phyloP scores from a whole-genome alignment of 495 filamentous ascomycete genomes.

The Apiosordaria backusii region DNA sequence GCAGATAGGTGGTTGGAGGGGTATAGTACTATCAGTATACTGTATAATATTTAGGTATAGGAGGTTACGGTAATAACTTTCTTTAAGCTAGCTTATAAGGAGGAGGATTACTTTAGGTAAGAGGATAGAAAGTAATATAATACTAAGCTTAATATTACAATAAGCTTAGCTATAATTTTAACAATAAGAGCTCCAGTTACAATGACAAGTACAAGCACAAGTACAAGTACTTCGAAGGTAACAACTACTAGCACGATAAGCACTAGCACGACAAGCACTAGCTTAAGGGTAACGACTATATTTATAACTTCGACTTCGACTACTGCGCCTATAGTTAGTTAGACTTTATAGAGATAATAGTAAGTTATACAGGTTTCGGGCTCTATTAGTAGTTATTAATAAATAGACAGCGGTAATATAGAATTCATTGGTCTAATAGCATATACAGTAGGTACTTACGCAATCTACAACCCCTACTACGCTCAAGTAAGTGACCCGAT shows the following conservation, averaged over 20 bases:
- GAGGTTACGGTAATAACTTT: conserved; percentile 47
- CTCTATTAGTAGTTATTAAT: background rate
- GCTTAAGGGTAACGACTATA: background rate
- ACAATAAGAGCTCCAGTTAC: conserved; percentile 5
- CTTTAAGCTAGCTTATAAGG: conserved; percentile 42
- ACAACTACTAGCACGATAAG: too few relatives aligned
- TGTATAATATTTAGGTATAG: conserved; percentile 50
- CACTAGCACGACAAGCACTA: conserved; percentile 2
- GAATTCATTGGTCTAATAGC: conserved; percentile 15
- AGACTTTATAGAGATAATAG: conserved; percentile 16
- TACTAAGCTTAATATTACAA: background rate
- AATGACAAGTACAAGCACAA: background rate
- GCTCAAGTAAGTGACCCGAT: conserved; percentile 10
- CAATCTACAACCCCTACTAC: conserved; percentile 17
- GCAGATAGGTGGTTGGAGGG: conserved; percentile 43
- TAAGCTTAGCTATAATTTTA: background rate
- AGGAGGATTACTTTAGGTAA: conserved; percentile 37
- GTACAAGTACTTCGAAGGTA: background rate
- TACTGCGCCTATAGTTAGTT: background rate
- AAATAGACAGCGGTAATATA: conserved; percentile 12
- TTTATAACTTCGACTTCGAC: conserved; percentile 9
- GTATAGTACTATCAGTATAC: conserved; percentile 46
- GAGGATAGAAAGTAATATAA: conserved; percentile 26
- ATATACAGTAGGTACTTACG: conserved; percentile 15
- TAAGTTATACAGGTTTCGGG: conserved; percentile 5